These are phyloP conservation scores for Saprolegnia diclina DNA, from an alignment of 352 stramenopile species.

Conservation along the genomic window DNA sequence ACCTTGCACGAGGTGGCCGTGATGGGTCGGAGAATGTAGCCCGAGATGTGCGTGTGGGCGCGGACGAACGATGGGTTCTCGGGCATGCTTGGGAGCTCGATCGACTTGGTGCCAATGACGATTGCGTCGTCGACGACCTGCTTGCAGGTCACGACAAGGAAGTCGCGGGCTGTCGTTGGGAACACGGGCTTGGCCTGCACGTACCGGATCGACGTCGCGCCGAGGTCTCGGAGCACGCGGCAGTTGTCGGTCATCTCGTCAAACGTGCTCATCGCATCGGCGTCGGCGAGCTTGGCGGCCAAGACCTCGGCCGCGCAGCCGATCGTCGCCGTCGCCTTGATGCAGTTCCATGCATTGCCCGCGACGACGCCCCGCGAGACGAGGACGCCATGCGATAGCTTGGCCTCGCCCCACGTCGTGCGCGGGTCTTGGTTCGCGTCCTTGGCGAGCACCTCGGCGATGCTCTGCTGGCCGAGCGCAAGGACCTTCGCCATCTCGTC, in stretches of 20 bases:
- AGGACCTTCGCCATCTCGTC: neutral
- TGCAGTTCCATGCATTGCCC: slow-evolving; percentile 11
- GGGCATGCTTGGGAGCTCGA: neutral
- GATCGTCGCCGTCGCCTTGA: slow-evolving; percentile 12
- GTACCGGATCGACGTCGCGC: slow-evolving; percentile 8
- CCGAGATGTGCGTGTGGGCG: slow-evolving; percentile 15
- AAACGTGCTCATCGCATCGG: slow-evolving; percentile 12
- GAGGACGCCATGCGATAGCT: slow-evolving; percentile 9
- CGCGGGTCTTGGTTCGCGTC: neutral
- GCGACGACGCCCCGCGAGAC: slow-evolving; percentile 18
- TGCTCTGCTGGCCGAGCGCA: slow-evolving; percentile 9
- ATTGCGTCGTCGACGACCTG: neutral
- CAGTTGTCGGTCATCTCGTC: slow-evolving; percentile 24
- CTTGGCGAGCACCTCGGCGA: slow-evolving; percentile 7
- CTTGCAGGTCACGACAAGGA: slow-evolving; percentile 13
- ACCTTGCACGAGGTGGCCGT: neutral
- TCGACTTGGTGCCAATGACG: slow-evolving; percentile 21
- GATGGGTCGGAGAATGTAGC: slow-evolving; percentile 15
- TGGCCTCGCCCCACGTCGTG: slow-evolving; percentile 10
- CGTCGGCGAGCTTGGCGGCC: slow-evolving; percentile 7
- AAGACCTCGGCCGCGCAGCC: slow-evolving; percentile 11
- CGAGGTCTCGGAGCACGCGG: slow-evolving; percentile 3
- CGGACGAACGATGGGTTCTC: slow-evolving; percentile 15
- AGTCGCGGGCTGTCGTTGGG: slow-evolving; percentile 20
- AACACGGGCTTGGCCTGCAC: slow-evolving; percentile 24